These are phyloP conservation scores for Cytospora paraplurivora DNA, from an alignment of 2,329 filamentous ascomycete species.

Conservation along the genomic window DNA sequence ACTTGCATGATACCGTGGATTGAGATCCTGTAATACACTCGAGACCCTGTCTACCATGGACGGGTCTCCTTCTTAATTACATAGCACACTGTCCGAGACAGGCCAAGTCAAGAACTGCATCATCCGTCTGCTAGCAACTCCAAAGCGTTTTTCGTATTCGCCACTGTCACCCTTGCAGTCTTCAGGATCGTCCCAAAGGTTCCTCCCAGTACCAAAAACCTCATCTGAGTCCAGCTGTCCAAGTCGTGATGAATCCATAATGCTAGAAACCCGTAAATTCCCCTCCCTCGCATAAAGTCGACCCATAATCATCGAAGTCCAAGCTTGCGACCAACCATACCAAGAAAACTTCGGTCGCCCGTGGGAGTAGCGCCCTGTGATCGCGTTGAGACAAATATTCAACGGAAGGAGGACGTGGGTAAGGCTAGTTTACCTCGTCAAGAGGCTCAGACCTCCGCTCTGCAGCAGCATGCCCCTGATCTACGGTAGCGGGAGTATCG, in stretches of 20 bases:
- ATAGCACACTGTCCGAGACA: not conserved
- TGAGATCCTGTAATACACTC: not conserved
- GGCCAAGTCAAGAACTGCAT: not conserved
- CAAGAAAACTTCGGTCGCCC: constrained; percentile 20
- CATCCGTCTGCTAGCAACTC: not conserved
- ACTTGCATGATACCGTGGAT: not conserved
- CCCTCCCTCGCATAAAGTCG: not conserved
- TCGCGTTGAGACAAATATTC: constrained; percentile 18
- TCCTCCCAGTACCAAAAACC: not conserved
- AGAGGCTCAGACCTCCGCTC: constrained; percentile 17
- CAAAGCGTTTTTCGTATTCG: not conserved
- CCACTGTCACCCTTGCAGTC: not conserved
- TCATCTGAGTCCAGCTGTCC: not conserved
- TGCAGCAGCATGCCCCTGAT: not conserved
- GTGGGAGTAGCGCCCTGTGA: constrained; percentile 12
- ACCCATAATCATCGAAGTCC: constrained; percentile 16
- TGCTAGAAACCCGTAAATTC: not conserved
- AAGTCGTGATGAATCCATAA: not conserved
- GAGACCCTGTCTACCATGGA: not conserved
- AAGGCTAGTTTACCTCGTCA: constrained; percentile 17
- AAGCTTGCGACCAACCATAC: constrained; percentile 23
- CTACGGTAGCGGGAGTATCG: not conserved
- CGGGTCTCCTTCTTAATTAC: not conserved
- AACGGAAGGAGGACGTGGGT: constrained; percentile 7
- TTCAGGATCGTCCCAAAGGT: not conserved